A percentile compares a stretch with the other conserved stretches of the same genome.
Evolutionary conservation across 129 eudicot species (phyloP).

Genomic region (Escallonia herrerae): DNA sequence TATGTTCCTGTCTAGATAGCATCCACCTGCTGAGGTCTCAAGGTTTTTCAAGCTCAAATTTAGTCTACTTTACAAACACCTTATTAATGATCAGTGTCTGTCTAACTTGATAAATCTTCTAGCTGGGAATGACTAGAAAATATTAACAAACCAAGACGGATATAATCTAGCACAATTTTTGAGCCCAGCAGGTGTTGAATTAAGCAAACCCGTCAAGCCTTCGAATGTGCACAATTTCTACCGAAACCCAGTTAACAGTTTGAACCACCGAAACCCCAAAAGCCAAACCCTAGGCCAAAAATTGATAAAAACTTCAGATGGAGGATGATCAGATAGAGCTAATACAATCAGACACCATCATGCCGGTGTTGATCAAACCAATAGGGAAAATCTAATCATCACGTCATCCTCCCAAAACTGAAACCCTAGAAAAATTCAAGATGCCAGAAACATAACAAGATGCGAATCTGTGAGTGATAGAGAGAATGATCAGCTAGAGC

Average conservation of each 20-base stretch:
- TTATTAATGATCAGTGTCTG: neutral
- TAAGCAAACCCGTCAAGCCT: neutral
- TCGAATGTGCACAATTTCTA: constrained; percentile 17
- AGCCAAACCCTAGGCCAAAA: neutral
- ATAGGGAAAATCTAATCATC: constrained; percentile 26
- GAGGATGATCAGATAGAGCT: constrained; percentile 44
- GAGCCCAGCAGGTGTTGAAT: constrained; percentile 14
- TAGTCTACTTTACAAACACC: no score
- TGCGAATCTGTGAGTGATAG: neutral
- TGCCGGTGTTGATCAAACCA: constrained; percentile 26
- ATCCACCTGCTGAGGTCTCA: no score
- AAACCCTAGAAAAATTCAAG: neutral
- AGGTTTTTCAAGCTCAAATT: no score
- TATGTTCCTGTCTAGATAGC: no score
- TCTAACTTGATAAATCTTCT: constrained; percentile 2
- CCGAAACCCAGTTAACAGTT: neutral
- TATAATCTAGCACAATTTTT: constrained; percentile 14
- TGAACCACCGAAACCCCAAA: neutral
- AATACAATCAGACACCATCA: constrained; percentile 33
- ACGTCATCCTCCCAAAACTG: constrained; percentile 7
- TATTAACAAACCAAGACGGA: neutral
- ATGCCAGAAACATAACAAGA: no score
- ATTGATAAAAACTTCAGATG: neutral
- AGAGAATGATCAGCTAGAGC: neutral
- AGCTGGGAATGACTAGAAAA: constrained; percentile 7